Evolutionary conservation across 192 early-diverging fungal genomes (phyloP).

Genomic region (Podila clonocystis): DNA sequence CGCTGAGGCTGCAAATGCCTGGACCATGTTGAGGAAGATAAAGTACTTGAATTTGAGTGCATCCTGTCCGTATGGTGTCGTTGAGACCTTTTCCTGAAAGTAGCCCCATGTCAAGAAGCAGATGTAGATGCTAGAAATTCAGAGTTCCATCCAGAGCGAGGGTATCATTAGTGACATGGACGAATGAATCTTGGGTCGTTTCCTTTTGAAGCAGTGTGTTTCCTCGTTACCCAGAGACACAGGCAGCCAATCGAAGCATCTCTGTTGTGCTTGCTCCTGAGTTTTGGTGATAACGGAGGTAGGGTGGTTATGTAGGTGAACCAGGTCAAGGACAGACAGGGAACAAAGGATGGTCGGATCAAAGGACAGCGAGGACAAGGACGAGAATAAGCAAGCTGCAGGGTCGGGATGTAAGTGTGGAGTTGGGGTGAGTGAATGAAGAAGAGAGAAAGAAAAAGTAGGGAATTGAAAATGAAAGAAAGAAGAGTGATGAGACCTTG

Average conservation of each 20-base stretch:
- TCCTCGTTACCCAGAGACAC: conserved; percentile 42
- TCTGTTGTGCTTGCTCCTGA: background rate
- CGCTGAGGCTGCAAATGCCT: conserved; percentile 80
- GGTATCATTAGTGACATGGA: no score
- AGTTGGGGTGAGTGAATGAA: background rate
- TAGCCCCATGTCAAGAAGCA: conserved; percentile 98
- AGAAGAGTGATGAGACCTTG: background rate
- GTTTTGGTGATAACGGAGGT: background rate
- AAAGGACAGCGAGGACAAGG: no score
- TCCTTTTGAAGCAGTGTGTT: background rate
- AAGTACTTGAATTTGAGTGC: conserved; percentile 83
- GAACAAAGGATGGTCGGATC: no score
- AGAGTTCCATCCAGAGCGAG: no score
- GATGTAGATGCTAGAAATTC: conserved; percentile 77
- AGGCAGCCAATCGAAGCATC: conserved; percentile 44
- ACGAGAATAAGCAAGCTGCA: no score
- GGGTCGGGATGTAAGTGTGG: no score
- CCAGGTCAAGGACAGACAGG: no score
- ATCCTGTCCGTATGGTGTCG: conserved; percentile 78
- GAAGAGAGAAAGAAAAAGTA: background rate
- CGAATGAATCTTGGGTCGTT: background rate
- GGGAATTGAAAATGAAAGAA: background rate
- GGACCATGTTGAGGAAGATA: conserved; percentile 92
- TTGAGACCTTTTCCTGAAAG: conserved; percentile 93
- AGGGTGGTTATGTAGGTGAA: background rate